Conservation (phyloP, 1,139 yeast species). For the Trichomonascaceae sp. region DNA sequence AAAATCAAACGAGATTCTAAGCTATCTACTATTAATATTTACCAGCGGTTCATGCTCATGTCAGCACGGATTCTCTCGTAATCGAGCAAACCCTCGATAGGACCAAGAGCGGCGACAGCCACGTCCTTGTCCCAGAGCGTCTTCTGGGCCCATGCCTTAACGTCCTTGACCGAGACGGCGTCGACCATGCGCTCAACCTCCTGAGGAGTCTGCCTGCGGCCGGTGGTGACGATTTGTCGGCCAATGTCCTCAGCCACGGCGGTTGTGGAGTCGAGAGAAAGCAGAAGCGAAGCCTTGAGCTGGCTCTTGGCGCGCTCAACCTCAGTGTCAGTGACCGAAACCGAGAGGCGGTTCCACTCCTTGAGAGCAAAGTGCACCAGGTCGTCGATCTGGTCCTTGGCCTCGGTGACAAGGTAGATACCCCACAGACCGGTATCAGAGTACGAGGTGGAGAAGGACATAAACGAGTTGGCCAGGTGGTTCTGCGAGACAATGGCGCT, state of each 20-base stretch:
- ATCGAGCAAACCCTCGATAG: slow-evolving; percentile 50
- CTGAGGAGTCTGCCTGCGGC: slow-evolving; percentile 79
- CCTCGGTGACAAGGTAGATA: slow-evolving; percentile 77
- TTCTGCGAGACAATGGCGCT: slow-evolving; percentile 65
- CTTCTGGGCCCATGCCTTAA: slow-evolving; percentile 79
- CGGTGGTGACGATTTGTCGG: slow-evolving; percentile 91
- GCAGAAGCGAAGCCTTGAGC: slow-evolving; percentile 76
- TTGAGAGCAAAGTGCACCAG: slow-evolving; percentile 59
- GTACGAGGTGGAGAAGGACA: slow-evolving; percentile 94
- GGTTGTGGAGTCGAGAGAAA: slow-evolving; percentile 88
- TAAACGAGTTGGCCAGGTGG: slow-evolving; percentile 78
- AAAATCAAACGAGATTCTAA: too few species aligned
- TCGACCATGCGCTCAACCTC: slow-evolving; percentile 82
- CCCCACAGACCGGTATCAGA: slow-evolving; percentile 99
- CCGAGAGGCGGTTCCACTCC: slow-evolving; percentile 81
- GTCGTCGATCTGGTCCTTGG: slow-evolving; percentile 50
- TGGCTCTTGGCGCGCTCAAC: slow-evolving; percentile 92
- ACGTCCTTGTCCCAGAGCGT: slow-evolving; percentile 67
- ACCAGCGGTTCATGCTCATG: slow-evolving; percentile 28
- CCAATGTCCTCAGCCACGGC: slow-evolving; percentile 98
- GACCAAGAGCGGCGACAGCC: slow-evolving; percentile 85
- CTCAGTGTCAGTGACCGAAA: slow-evolving; percentile 74
- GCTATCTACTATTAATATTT: too few species aligned
- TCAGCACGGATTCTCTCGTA: slow-evolving; percentile 39
- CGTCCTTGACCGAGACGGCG: slow-evolving; percentile 63